Conservation (phyloP, 345 rosid genomes). For the Eucalyptus guilfoylei region DNA sequence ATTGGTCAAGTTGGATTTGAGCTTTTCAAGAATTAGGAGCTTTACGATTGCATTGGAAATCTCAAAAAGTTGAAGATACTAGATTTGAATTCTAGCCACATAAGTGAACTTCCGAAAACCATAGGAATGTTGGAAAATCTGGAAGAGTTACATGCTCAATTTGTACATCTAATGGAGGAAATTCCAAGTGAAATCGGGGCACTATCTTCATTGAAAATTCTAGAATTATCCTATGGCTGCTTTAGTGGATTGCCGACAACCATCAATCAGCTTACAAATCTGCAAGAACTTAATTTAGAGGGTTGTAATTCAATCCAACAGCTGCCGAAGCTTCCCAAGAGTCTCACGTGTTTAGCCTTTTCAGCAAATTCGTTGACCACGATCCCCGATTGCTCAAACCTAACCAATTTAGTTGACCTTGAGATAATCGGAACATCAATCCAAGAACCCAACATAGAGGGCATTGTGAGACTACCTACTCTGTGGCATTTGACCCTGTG, state of each 20-base stretch:
- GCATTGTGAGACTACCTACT: too few relatives aligned
- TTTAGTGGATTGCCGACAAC: not conserved
- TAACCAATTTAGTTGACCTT: too few relatives aligned
- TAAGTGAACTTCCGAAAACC: not conserved
- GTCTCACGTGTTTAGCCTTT: not conserved
- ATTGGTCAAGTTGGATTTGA: not conserved
- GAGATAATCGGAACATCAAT: too few relatives aligned
- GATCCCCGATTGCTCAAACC: not conserved
- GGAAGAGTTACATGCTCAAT: not conserved
- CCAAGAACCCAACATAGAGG: too few relatives aligned
- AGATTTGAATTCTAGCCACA: rapidly evolving
- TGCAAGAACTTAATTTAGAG: not conserved
- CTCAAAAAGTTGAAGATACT: not conserved
- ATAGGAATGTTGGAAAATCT: not conserved
- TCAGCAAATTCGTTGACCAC: not conserved
- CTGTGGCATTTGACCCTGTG: rapidly evolving
- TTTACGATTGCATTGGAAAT: not conserved
- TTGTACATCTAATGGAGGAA: not conserved
- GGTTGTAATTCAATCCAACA: not conserved
- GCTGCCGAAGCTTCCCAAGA: not conserved
- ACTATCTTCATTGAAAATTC: not conserved
- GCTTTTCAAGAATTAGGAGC: rapidly evolving
- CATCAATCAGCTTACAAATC: not conserved
- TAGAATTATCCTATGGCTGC: rapidly evolving
- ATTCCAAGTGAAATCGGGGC: not conserved